Conservation (phyloP, 495 filamentous ascomycete species). For the Talaromyces proteolyticus region DNA sequence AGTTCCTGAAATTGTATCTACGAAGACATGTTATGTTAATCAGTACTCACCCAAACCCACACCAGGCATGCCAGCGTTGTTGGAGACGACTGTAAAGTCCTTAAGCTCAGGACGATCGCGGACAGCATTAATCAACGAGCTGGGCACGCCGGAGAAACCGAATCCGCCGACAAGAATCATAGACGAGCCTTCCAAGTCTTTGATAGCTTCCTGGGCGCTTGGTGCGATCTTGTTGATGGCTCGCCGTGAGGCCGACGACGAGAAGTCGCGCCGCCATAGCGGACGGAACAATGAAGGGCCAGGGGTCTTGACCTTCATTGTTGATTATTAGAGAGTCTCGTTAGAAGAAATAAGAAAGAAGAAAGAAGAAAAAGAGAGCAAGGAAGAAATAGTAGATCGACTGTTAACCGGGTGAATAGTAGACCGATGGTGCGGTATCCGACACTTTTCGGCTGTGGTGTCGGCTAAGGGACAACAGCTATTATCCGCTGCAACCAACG, state of each 20-base stretch:
- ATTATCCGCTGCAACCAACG: background rate
- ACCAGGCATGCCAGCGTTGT: slow-evolving; percentile 79
- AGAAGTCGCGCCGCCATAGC: slow-evolving; percentile 51
- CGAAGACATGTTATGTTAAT: background rate
- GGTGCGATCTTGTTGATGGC: slow-evolving; percentile 76
- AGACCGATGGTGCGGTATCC: background rate
- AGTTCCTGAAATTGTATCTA: no score
- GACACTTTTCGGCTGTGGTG: background rate
- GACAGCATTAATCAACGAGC: slow-evolving; percentile 76
- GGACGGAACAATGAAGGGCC: slow-evolving; percentile 28
- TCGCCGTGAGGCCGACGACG: slow-evolving; percentile 51
- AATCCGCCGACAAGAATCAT: slow-evolving; percentile 79
- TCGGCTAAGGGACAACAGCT: background rate
- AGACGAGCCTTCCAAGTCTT: slow-evolving; percentile 63
- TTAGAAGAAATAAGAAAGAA: slow-evolving; percentile 7
- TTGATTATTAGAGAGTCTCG: slow-evolving; percentile 9
- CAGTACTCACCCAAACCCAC: slow-evolving; percentile 55
- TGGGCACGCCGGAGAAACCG: slow-evolving; percentile 78
- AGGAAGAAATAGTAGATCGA: slow-evolving; percentile 1
- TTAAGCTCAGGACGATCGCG: slow-evolving; percentile 64
- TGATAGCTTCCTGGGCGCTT: slow-evolving; percentile 64
- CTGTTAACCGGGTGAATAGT: background rate
- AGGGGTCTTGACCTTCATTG: slow-evolving; percentile 19
- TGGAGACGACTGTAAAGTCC: slow-evolving; percentile 77
- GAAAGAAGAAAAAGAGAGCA: background rate